These are phyloP conservation scores for Aspergillus brunneoviolaceus DNA, from an alignment of 2,329 filamentous ascomycete genomes.

Conservation along the genomic window DNA sequence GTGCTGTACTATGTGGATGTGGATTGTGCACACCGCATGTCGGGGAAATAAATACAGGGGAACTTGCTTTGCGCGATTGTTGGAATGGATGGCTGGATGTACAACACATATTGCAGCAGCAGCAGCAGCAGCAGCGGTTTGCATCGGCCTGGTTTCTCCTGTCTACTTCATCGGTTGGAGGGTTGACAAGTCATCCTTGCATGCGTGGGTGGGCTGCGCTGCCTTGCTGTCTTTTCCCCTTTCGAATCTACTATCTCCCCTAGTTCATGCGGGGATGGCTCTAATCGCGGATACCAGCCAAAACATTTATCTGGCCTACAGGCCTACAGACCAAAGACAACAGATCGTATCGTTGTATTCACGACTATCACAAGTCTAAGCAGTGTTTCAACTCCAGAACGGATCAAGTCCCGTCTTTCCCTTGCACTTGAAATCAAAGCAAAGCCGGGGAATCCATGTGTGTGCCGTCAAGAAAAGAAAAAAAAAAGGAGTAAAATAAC, in stretches of 20 bases:
- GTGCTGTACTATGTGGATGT: no score
- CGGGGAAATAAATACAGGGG: no score
- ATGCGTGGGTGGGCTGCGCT: neutral
- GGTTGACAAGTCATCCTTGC: neutral
- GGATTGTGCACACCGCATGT: no score
- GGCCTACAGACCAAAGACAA: neutral
- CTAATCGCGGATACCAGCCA: neutral
- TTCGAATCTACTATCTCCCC: neutral
- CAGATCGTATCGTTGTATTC: constrained; percentile 17
- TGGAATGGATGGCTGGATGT: no score
- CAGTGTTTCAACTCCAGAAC: constrained; percentile 12
- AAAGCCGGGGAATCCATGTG: constrained; percentile 7
- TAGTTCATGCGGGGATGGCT: neutral
- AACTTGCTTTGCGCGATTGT: no score
- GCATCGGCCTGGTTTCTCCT: no score
- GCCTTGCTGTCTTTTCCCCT: neutral
- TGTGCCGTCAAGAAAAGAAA: constrained; percentile 32
- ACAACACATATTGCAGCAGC: no score
- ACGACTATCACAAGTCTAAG: constrained; percentile 16
- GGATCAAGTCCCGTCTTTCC: constrained; percentile 16
- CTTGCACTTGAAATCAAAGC: constrained; percentile 8
- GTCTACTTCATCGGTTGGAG: no score
- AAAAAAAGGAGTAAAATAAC: constrained; percentile 22
- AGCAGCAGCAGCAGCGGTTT: no score
- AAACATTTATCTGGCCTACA: no score